Evolutionary conservation across 257 asterid genomes (phyloP).

Genomic region (Solanum virginianum): DNA sequence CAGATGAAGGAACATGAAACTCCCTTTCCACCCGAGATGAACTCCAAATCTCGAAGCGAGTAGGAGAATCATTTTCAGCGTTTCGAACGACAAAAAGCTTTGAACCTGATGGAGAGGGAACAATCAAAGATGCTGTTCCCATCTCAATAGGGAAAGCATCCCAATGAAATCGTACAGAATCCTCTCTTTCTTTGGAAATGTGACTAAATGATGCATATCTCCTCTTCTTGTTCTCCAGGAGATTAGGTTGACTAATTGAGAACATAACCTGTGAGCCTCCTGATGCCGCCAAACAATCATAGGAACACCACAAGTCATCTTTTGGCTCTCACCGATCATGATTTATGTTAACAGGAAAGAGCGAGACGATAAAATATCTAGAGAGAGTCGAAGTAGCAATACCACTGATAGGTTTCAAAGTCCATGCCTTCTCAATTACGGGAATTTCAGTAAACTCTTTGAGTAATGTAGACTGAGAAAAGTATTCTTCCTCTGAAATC

Average conservation of each 20-base stretch:
- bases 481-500: slow-evolving; percentile 39
- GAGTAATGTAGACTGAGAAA: slow-evolving; percentile 49
- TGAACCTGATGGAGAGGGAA: slow-evolving; percentile 88
- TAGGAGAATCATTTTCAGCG: slow-evolving; percentile 72
- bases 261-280: slow-evolving; percentile 64
- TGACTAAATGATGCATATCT: slow-evolving; percentile 54
- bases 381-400: slow-evolving; percentile 1
- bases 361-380: neutral
- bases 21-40: slow-evolving; percentile 58
- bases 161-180: slow-evolving; percentile 55
- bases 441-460: slow-evolving; percentile 57
- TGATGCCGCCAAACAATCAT: slow-evolving; percentile 16
- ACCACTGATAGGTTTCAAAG: slow-evolving; percentile 51
- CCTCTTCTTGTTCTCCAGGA: slow-evolving; percentile 63
- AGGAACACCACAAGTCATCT: neutral
- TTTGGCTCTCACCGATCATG: neutral
- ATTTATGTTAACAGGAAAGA: neutral
- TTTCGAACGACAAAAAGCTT: slow-evolving; percentile 62
- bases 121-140: slow-evolving; percentile 45
- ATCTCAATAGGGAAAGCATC: slow-evolving; percentile 78
- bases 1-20: slow-evolving; percentile 48
- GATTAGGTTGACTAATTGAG: slow-evolving; percentile 58
- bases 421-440: slow-evolving; percentile 87
- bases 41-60: slow-evolving; percentile 77
- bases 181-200: slow-evolving; percentile 23